phyloP scores from a whole-genome alignment of 139 green algal genomes.

The Micractinium conductrix region DNA sequence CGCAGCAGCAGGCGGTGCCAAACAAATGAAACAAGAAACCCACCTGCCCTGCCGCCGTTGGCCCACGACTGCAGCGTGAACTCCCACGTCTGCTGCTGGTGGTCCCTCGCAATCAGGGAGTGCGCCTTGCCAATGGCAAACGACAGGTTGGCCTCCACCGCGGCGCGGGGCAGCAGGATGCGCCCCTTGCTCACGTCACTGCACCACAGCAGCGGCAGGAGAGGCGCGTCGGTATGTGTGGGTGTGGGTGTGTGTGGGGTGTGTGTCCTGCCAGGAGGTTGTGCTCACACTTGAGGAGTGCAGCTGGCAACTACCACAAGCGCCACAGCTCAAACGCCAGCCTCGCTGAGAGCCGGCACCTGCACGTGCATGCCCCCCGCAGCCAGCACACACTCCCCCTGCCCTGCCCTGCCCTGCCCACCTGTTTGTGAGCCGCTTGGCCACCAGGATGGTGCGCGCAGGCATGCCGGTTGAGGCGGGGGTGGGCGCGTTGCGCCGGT shows the following conservation, averaged over 20 bases:
- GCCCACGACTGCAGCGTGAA: conserved; percentile 78
- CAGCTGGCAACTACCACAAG: too few species aligned
- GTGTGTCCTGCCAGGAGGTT: too few species aligned
- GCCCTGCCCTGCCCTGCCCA: not conserved
- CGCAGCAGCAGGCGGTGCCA: too few species aligned
- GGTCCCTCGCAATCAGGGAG: conserved; percentile 48
- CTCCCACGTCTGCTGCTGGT: conserved; percentile 46
- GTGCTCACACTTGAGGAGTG: too few species aligned
- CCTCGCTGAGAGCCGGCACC: too few species aligned
- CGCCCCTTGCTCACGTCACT: conserved; percentile 69
- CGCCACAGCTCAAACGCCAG: too few species aligned
- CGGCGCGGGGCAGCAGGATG: conserved; percentile 56
- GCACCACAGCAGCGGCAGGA: conserved; percentile 45
- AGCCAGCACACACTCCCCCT: not conserved
- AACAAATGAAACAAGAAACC: too few species aligned
- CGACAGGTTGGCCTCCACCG: conserved; percentile 61
- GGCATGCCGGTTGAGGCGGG: conserved; percentile 46
- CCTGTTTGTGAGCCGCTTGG: conserved; percentile 77
- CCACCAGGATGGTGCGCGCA: conserved; percentile 68
- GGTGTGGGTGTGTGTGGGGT: too few species aligned
- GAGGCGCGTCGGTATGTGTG: not conserved
- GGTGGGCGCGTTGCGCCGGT: conserved; percentile 24
- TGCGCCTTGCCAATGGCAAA: conserved; percentile 56
- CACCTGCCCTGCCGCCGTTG: conserved; percentile 55
- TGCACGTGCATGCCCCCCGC: not conserved